These are phyloP conservation scores for Pseudomonodictys pantanalensis DNA, from an alignment of 495 filamentous ascomycete genomes.

Conservation along the genomic window DNA sequence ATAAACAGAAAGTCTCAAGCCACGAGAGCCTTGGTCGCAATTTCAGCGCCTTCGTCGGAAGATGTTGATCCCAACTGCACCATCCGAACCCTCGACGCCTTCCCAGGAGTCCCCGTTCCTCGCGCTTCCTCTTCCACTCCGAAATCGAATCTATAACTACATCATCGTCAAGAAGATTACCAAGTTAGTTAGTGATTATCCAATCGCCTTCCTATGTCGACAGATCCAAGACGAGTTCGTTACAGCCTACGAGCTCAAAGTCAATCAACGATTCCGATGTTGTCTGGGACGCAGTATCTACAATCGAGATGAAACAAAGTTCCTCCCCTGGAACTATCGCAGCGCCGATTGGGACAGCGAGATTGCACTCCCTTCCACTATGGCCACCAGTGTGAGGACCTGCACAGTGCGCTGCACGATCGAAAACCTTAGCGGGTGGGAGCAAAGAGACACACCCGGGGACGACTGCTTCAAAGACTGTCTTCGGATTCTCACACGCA, in stretches of 20 bases:
- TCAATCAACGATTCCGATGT: not conserved
- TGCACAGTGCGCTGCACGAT: not conserved
- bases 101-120: no score
- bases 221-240: not conserved
- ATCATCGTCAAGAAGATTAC: not conserved
- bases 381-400: not conserved
- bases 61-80: no score
- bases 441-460: not conserved
- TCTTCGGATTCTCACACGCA: not conserved
- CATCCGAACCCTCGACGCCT: no score
- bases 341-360: not conserved
- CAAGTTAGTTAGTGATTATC: not conserved
- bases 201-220: not conserved
- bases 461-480: not conserved
- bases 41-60: no score
- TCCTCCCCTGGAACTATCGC: not conserved
- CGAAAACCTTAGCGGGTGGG: not conserved
- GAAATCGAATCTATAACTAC: not conserved
- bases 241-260: not conserved
- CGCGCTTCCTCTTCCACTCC: not conserved
- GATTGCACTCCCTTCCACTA: not conserved
- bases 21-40: no score
- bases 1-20: no score
- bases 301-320: not conserved
- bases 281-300: not conserved